Evolutionary conservation across 345 rosid species (phyloP), one percentile per base, ranked within the genome.

Genomic region (Eucalyptus shirleyi): DNA sequence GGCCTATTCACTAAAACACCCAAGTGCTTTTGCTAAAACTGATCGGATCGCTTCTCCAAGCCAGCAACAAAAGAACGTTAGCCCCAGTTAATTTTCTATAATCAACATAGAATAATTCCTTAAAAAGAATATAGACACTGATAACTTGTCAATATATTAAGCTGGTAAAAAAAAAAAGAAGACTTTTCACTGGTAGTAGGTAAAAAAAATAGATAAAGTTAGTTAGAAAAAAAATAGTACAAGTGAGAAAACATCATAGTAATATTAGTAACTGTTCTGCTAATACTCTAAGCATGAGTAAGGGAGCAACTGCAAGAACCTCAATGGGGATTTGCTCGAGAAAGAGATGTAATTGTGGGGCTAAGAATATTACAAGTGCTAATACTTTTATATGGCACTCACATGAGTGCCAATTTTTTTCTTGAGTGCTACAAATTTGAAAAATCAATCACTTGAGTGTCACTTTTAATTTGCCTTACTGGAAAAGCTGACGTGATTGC

Each of bases 401-500:
- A 21, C 5, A 53, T 53, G 59, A 21, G 11, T 8, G 26, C 5
- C 26, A 21, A 3, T 53, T 53, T 21, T 53, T 19, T 53, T 53
- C 11, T 53, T 8, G 59, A 53, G 5, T 53, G 59, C 5, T 53
- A 21, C 11, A 53, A 53, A 8, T 53, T 21, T 53, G 26, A 53
- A 53, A 53, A 53, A 19, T 53, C 26, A 4, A 53, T 53, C 26
- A 53, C 11, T 53, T 8, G 26, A 4, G 59, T 53, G 26, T 53
- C 59, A 53, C 59, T 53, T 53, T 2, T 53, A 3, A 53, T 53
- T 53, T 53, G 26, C 11, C 26, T 26, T 21, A 53, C 0, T 53
- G 2, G 5, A 53, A 53, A 53, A 19, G 59, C 5, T 53, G 1
- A 21, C 11, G 1, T 53, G 59, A 53, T 1, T 21, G 2, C 2